Base-by-base conservation (phyloP, 2,329 filamentous ascomycete genomes). In the Talaromyces albobiverticillius region DNA sequence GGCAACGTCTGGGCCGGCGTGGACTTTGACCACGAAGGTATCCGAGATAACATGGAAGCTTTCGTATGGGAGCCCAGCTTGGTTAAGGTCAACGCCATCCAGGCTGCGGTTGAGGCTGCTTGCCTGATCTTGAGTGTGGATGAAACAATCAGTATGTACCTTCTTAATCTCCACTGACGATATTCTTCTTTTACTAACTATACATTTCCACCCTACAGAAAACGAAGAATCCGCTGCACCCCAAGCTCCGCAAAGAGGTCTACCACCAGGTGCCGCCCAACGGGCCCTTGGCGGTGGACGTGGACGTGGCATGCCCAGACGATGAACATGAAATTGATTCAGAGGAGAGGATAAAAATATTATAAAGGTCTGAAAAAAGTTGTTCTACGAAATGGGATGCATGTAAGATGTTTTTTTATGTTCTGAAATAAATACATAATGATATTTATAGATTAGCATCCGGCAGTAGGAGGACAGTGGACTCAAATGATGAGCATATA, bases 31-130 rank as follows among this genome's bases (percentile, higher is more conserved):
- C 85, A 91, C 66, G 94, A 99, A 76, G 92, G 92, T 58, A 89
- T 96, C 59, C 81, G 90, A 55, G 89, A 99, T 77, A 97, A 97
- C 81, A 87, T 97, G 82, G 88, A 90, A 70, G 86, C 83, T 54
- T 99, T 97, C 71, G 94, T 99, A 40, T 99, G 94, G 94, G 94
- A 99, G 77, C 94, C 94, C 5, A 88, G 89, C 46, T 79, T 97
- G 60, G 89, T 99, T 69, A 99, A 99, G 85, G 82, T 95, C 73
- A 99, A 99, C 73, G 94, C 94, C 62, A 88, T 99, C 61, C 91
- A 96, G 78, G 93, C 94, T 18, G 94, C 94, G 49, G 92, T 92
- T 29, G 94, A 99, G 77, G 94, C 94, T 20, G 89, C 88, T 63
- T 99, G 94, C 77, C 77, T 99, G 77, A 97, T 99, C 62, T 77